Evolutionary conservation across 768 basidiomycete species (phyloP).

Genomic region (Hygrocybe punicea): DNA sequence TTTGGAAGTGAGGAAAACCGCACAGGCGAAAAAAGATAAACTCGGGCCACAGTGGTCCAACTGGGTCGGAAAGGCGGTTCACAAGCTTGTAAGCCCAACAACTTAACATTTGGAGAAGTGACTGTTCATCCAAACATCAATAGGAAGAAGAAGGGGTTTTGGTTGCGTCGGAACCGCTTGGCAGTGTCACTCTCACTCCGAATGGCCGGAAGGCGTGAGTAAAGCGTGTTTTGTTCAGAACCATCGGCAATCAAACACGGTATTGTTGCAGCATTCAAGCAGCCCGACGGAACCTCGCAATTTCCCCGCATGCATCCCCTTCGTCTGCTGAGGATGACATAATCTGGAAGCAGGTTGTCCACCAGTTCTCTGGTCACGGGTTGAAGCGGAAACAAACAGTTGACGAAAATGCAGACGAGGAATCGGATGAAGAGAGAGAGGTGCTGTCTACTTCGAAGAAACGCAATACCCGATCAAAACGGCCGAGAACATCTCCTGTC

Average conservation of each 20-base stretch:
- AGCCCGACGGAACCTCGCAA: slow-evolving; percentile 33
- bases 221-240: too few species aligned
- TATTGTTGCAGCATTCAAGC: slow-evolving; percentile 27
- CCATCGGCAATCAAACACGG: not conserved
- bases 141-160: slow-evolving; percentile 47
- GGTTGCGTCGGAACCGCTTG: slow-evolving; percentile 32
- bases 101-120: not conserved
- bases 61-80: slow-evolving; percentile 46
- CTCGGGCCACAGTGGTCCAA: slow-evolving; percentile 49
- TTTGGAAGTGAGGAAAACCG: slow-evolving; percentile 44
- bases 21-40: slow-evolving; percentile 41
- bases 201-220: slow-evolving; percentile 47
- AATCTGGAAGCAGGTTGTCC: slow-evolving; percentile 40
- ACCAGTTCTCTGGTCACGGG: slow-evolving; percentile 21
- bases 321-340: slow-evolving; percentile 33
- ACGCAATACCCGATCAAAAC: slow-evolving; percentile 6
- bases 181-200: slow-evolving; percentile 41
- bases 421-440: slow-evolving; percentile 2
- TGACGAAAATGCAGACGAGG: not conserved
- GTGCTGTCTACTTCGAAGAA: not conserved
- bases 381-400: slow-evolving; percentile 19
- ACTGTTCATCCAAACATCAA: slow-evolving; percentile 1
- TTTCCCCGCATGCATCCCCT: slow-evolving; percentile 21
- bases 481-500: slow-evolving; percentile 6
- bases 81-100: slow-evolving; percentile 38